phyloP scores from a whole-genome alignment of 2,329 filamentous ascomycete genomes.

The Blastomyces emzantsi region DNA sequence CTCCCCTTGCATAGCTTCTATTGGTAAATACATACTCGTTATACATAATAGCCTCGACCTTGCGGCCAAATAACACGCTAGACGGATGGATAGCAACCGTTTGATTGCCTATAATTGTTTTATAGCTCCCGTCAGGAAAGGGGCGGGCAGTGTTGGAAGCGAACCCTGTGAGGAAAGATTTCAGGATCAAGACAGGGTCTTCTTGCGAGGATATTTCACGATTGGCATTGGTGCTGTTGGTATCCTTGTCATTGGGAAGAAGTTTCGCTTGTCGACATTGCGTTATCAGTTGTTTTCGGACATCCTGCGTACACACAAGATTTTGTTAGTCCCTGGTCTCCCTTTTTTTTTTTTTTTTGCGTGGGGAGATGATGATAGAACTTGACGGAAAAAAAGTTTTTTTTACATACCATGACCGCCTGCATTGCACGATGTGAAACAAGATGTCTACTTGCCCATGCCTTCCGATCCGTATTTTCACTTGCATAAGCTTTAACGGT shows the following conservation, averaged over 20 bases:
- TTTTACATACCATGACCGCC: constrained; percentile 46
- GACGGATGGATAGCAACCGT: constrained; percentile 54
- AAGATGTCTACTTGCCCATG: constrained; percentile 51
- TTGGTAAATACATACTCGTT: constrained; percentile 59
- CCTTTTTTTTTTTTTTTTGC: too few species aligned
- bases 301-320: constrained; percentile 34
- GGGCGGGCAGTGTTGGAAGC: constrained; percentile 51
- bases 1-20: constrained; percentile 52
- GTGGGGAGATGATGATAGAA: background rate
- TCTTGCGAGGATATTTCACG: constrained; percentile 19
- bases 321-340: background rate
- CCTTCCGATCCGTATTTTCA: constrained; percentile 50
- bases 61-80: constrained; percentile 51
- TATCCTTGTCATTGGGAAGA: constrained; percentile 24
- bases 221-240: constrained; percentile 13
- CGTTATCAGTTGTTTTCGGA: constrained; percentile 51
- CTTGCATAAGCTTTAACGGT: constrained; percentile 52
- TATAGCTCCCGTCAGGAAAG: constrained; percentile 53
- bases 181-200: constrained; percentile 44
- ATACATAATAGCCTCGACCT: constrained; percentile 55
- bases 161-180: constrained; percentile 51
- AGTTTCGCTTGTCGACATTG: constrained; percentile 46
- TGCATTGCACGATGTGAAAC: constrained; percentile 58
- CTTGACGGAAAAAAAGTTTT: background rate
- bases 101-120: constrained; percentile 53